Conservation (phyloP, 257 asterid species). For the Solanum habrochaites region DNA sequence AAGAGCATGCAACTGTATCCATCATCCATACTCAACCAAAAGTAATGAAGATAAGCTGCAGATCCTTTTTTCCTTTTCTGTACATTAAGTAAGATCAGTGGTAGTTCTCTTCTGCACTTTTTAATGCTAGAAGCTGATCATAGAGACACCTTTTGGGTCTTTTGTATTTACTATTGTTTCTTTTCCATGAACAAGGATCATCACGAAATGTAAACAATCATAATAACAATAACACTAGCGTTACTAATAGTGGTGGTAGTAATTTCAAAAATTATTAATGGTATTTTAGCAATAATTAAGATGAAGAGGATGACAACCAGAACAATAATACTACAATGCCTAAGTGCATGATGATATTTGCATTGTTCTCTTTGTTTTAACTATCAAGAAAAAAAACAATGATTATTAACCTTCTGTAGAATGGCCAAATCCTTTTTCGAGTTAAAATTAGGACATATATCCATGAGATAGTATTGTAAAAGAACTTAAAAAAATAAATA, state of each 20-base stretch:
- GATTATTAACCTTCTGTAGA: neutral
- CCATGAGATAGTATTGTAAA: neutral
- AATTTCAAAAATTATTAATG: neutral
- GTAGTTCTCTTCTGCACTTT: neutral
- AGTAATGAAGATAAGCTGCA: neutral
- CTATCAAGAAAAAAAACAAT: neutral
- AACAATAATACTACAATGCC: neutral
- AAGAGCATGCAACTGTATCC: neutral
- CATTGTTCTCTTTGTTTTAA: neutral
- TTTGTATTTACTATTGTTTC: neutral
- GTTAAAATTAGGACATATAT: neutral
- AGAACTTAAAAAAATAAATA: neutral
- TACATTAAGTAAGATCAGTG: neutral
- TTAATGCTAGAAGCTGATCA: neutral
- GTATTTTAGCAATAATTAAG: neutral
- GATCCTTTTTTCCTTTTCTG: neutral
- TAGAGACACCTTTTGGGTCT: neutral
- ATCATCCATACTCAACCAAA: neutral
- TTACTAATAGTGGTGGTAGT: neutral
- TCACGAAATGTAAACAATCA: neutral
- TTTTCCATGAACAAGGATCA: neutral
- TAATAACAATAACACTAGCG: neutral
- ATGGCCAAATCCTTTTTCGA: neutral
- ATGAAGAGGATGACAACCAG: neutral
- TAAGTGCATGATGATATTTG: neutral